Evolutionary conservation across 176 grass and related monocot genomes (phyloP).

Genomic region (Leersia perrieri): DNA sequence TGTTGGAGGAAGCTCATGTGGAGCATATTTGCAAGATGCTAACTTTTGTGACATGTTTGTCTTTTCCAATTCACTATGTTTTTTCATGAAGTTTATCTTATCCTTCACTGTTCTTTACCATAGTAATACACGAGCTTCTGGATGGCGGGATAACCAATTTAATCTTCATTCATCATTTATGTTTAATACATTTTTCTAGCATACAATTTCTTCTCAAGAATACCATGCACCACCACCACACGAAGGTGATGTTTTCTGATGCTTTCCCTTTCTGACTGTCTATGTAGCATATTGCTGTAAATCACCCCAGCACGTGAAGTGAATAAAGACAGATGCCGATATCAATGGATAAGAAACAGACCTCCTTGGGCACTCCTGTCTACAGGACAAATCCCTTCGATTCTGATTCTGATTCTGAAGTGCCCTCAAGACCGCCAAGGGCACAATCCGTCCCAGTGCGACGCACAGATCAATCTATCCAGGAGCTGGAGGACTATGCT

Average conservation of each 20-base stretch:
- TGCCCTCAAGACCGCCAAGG: constrained; percentile 45
- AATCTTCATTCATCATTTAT: not conserved
- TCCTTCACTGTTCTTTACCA: not conserved
- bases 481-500: constrained; percentile 75
- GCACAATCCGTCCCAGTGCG: constrained; percentile 43
- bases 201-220: not conserved
- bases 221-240: not conserved
- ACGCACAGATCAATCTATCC: constrained; percentile 50
- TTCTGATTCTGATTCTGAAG: constrained; percentile 71
- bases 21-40: not conserved
- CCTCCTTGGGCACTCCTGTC: constrained; percentile 40
- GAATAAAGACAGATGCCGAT: constrained; percentile 39
- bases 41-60: not conserved
- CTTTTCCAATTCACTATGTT: not conserved
- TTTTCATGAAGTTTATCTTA: not conserved
- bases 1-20: not conserved
- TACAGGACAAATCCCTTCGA: constrained; percentile 66
- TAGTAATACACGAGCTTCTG: not conserved
- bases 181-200: not conserved
- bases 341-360: constrained; percentile 54
- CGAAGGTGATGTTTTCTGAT: constrained; percentile 24
- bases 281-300: constrained; percentile 1
- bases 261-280: not conserved
- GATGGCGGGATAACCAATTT: constrained; percentile 1
- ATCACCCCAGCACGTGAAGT: constrained; percentile 11